Percentiles rank a stretch among this genome's conserved stretches.
phyloP scores from a whole-genome alignment of 2,329 filamentous ascomycete genomes.

The Purpureocillium lavendulum region DNA sequence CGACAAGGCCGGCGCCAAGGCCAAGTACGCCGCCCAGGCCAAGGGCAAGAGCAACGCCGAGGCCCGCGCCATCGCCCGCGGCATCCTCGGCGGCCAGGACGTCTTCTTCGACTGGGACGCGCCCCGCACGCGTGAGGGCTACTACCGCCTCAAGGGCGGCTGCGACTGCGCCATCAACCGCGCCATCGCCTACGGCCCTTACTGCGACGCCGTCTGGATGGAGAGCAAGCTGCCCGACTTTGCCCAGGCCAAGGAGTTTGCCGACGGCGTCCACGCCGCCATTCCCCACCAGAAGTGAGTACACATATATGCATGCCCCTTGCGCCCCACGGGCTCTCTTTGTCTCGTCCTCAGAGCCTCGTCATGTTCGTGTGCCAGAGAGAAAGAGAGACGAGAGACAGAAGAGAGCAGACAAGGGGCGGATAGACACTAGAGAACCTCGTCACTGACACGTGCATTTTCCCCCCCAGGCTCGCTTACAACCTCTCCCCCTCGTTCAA shows the following conservation, averaged over 20 bases:
- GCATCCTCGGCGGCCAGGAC: conserved; percentile 71
- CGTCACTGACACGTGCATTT: too few species aligned
- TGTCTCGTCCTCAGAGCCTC: too few species aligned
- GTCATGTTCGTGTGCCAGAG: too few species aligned
- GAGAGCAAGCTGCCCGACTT: conserved; percentile 95
- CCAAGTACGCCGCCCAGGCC: conserved; percentile 56
- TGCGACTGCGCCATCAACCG: conserved; percentile 87
- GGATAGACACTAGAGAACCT: too few species aligned
- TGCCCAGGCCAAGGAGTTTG: conserved; percentile 85
- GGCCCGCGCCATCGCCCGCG: conserved; percentile 69
- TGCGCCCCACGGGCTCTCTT: too few species aligned
- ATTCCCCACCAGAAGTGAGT: conserved; percentile 94
- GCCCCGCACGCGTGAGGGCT: conserved; percentile 89
- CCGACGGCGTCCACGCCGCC: conserved; percentile 83
- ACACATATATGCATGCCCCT: too few species aligned
- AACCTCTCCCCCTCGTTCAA: conserved; percentile 99
- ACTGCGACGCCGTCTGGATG: conserved; percentile 98
- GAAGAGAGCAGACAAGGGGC: too few species aligned
- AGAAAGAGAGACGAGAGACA: too few species aligned
- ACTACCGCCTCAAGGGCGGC: conserved; percentile 86
- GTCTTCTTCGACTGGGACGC: conserved; percentile 93
- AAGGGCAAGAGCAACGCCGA: conserved; percentile 84
- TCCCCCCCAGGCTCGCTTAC: conserved; percentile 89
- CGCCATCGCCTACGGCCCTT: conserved; percentile 84
- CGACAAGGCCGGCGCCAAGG: conserved; percentile 61